Percentiles rank a stretch among this genome's conserved stretches.
These are phyloP conservation scores for Arthrobotrys iridis DNA, from an alignment of 2,329 filamentous ascomycete genomes.

Conservation along the genomic window DNA sequence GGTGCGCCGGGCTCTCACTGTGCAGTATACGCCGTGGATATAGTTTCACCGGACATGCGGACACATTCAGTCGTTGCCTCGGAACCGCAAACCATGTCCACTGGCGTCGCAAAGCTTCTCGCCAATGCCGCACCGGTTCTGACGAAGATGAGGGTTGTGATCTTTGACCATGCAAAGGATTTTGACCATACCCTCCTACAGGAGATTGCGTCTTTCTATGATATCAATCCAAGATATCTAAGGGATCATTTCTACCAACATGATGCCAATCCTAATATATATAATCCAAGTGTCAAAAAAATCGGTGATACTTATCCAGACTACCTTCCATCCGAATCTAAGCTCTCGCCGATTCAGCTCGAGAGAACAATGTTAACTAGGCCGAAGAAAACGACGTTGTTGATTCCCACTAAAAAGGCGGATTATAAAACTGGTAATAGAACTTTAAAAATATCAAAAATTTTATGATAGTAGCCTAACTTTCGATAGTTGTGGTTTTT, in stretches of 20 bases:
- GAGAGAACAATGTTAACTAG: not conserved
- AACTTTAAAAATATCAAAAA: too few relatives aligned
- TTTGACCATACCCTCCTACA: not conserved
- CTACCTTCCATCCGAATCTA: slow-evolving; percentile 19
- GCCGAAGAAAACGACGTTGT: not conserved
- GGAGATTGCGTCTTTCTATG: not conserved
- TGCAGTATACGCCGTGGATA: too few relatives aligned
- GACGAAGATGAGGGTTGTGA: not conserved
- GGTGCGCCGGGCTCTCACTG: too few relatives aligned
- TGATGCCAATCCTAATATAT: not conserved
- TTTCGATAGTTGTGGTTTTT: too few relatives aligned
- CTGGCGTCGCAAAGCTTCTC: not conserved
- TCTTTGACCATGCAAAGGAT: not conserved
- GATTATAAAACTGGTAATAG: slow-evolving; percentile 15
- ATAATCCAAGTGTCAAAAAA: not conserved
- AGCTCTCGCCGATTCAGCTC: slow-evolving; percentile 22
- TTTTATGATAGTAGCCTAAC: too few relatives aligned
- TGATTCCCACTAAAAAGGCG: not conserved
- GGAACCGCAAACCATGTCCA: too few relatives aligned
- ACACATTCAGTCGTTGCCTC: too few relatives aligned
- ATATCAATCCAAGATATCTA: not conserved
- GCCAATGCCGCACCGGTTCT: not conserved
- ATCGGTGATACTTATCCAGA: not conserved
- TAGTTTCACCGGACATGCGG: too few relatives aligned
- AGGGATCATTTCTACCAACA: not conserved